Base-by-base conservation (phyloP, 1,284 basidiomycete genomes). In the Hymenochaete sp. region DNA sequence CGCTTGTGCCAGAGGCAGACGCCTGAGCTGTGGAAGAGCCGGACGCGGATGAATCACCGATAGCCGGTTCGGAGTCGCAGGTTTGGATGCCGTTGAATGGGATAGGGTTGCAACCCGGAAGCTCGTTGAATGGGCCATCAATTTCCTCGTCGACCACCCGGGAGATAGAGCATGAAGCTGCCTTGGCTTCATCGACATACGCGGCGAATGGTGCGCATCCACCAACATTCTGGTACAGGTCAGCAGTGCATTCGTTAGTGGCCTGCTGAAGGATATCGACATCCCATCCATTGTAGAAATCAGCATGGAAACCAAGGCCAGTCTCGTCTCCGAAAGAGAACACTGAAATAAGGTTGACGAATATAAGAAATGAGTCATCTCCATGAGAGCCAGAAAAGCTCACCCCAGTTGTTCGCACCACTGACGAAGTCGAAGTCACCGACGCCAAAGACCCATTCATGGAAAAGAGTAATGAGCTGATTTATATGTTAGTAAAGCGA, bases 101-200 rank as follows among this genome's bases (percentile, higher is more conserved):
- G 14, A 82, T 57, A 80, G 75, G 56, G 69, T 74, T 45, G 66
- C 69, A 26, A 68, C 72, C 36, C 62, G 66, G 40, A 75, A 77
- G 58, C 14, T 39, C 41, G 26, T 42, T 33, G 40, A 62, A 48
- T 11, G 56, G 57, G 9, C 33, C 36, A 10, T 40, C 32, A 37
- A 56, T 38, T n/a, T 59, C 58, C 41, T 59, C 44, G 39, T 59
- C 54, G 43, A 58, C 47, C 38, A 50, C 44, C 9, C 51, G 48
- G 29, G 54, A 50, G 45, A 57, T 53, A n/a, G 52, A 52, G 44
- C 58, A 60, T 4, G 56, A 56, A 25, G 37, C 32, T 8, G 57
- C 58, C 8, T 19, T 28, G 2, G 14, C 22, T 4, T 21, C n/a
- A 10, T 45, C 27, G 16, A 45, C 32, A 10, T 18, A 29, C n/a